Evolutionary conservation across 495 filamentous ascomycete genomes (phyloP), one percentile per base, ranked within the genome.

Genomic region (Aspergillus bridgeri): DNA sequence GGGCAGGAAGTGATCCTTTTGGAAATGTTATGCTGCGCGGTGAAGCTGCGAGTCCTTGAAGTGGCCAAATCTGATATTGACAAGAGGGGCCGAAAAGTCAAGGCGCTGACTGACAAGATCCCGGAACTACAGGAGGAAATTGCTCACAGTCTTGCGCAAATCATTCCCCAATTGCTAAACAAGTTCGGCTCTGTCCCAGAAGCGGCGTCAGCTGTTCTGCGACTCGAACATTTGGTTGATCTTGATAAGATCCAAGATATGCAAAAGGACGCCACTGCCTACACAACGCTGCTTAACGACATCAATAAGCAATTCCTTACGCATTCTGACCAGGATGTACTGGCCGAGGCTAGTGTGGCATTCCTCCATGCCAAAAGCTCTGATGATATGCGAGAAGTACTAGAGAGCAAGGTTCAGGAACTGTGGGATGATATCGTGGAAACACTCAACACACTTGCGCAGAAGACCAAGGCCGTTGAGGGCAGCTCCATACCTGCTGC

Each of bases 231-330:
- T 66, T 82, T 88, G 20, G 83, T 98, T 18, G 89, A 96, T 62
- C 80, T 97, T 3, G 88, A 91, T 50, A 84, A 94, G 21, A 94
- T 96, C 68, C 87, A 94, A 65, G 90, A 96, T 64, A 76, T 98
- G 13, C 87, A 92, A 20, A 90, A 96, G 68, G 89, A 92, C 63
- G 85, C 89, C 2, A 86, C 89, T 0, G 87, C 87, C 0, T 96
- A 95, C 69, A 82, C 82, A 0, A 83, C 90, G 15, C 73, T 98
- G 20, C 78, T 98, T 2, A 94, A 96, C 60, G 93, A 98, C 61
- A 93, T 98, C 64, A 91, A 89, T 61, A 89, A 88, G 57, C 94
- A 98, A 65, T 98, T 98, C 71, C 82, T 92, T 48, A 86, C 91
- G 0, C 94, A 98, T 65, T 89, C 89, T 5, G 88, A 96, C 61